Base-by-base conservation (phyloP, 805 yeast species). In the Wickerhamomyces strasburgensis region DNA sequence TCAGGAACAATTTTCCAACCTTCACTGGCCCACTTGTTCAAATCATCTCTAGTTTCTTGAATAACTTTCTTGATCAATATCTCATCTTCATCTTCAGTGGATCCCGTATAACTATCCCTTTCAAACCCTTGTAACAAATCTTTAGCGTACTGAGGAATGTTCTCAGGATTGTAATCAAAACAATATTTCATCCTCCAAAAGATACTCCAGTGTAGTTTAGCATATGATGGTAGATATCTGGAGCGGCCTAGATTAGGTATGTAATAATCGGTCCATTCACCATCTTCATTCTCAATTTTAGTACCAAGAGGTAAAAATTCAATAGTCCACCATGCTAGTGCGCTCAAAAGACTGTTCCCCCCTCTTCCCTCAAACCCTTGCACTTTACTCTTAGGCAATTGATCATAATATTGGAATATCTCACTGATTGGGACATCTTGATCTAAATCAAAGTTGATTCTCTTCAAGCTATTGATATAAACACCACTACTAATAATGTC, bases 161-260 rank as follows among this genome's bases (percentile, higher is more conserved):
- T 70, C 1, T 32, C 35, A 0, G 81, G 81, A 1, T 56, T 39
- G 44, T 75, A 74, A 44, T 68, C 72, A 25, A 52, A 38, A 35
- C 71, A 63, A 43, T 58, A 66, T 40, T 67, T 73, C 37, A 72
- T 48, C 44, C 81, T 61, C 75, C 80, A 79, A 42, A 62, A 65
- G 1, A 78, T 68, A 31, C 84, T 77, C 85, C 86, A 80, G 54
- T 80, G 86, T 24, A 78, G 42, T 11, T 54, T 56, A 9, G 72
- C 68, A 39, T 64, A 56, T 2, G 43, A 40, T 1, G 84, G 84
- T 4, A 80, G 57, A 29, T 60, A 60, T 41, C 86, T 61, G 5
- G 53, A 39, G 11, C 73, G 60, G 2, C 86, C 86, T 3, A 77
- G 47, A 49, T 80, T 79, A 1, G 86, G 86, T 11, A 59, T 49